Base-by-base conservation (phyloP, 192 early-diverging fungal genomes). In the Backusella psychrophila region DNA sequence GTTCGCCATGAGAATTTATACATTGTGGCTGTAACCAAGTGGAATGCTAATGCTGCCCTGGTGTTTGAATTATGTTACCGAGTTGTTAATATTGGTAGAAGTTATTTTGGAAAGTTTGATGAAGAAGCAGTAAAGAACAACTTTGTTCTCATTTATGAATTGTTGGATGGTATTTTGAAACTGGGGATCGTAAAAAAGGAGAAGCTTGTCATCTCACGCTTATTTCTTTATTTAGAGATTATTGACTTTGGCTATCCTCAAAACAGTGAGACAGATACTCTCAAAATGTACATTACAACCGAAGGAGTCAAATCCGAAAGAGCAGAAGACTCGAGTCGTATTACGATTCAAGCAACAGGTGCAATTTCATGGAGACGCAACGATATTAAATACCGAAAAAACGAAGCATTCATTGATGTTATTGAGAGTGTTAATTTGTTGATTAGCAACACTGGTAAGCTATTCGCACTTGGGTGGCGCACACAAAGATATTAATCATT, bases 371-470 rank as follows among this genome's bases (percentile, higher is more conserved):
- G 96, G 96, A 86, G 98, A 68, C 81, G 95, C 66, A 91, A 93
- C 35, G 98, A 97, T 77, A 96, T 99, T 75, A 92, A 89, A 78
- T 97, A 99, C 85, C 89, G 96, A 75, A 98, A 98, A 85, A 99
- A 99, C 81, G 98, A 99, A 80, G 96, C 95, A 1, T 99, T 99
- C 81, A 88, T 99, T 23, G 98, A 99, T 87, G 97, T 99, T n/a
- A 95, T 99, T 66, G 98, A 99, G 82, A 93, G 92, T 42, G 96
- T 99, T 49, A 99, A 99, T 77, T 75, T 98, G 52, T 85, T 99
- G 66, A 87, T 99, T 81, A 94, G 91, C 69, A 80, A 82, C 31
- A 87, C 84, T 66, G 86, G 88, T 56, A 56, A 56, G 19, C 7
- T 12, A 56, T 56, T 56, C 6, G 7, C 19, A 1, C n/a, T 12